Conservation (phyloP, 2,329 filamentous ascomycete genomes). For the Bisporella sp. region DNA sequence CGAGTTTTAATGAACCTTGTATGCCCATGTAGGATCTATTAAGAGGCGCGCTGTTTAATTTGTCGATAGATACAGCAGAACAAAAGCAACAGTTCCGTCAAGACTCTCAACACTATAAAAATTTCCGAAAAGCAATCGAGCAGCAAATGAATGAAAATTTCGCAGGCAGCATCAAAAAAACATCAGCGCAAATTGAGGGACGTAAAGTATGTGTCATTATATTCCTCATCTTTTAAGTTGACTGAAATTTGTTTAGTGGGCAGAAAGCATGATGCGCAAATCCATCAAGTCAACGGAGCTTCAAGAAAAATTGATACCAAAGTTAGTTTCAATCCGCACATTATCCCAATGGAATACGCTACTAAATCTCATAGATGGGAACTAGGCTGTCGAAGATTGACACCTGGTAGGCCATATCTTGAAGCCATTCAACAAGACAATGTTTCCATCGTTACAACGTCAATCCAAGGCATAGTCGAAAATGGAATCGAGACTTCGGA, state of each 20-base stretch:
- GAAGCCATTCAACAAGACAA: conserved; percentile 34
- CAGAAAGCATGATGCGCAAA: too few species aligned
- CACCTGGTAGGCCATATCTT: conserved; percentile 33
- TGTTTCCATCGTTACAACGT: conserved; percentile 9
- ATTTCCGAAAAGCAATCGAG: conserved; percentile 13
- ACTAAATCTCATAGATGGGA: conserved; percentile 36
- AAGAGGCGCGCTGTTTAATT: not conserved
- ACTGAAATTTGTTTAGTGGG: too few species aligned
- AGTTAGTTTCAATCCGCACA: conserved; percentile 6
- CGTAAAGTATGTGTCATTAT: not conserved
- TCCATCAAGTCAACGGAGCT: conserved; percentile 6
- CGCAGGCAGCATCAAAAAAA: conserved; percentile 9
- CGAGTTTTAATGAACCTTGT: conserved; percentile 43
- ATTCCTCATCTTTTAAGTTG: too few species aligned
- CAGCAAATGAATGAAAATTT: conserved; percentile 10
- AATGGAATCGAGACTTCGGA: conserved; percentile 26
- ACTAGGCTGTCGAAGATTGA: too few species aligned
- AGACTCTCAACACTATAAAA: conserved; percentile 24
- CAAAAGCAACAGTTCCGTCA: conserved; percentile 32
- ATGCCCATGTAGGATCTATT: conserved; percentile 22
- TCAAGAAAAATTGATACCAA: conserved; percentile 16
- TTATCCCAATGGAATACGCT: conserved; percentile 70
- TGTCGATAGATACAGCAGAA: conserved; percentile 24
- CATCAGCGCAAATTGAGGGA: conserved; percentile 7
- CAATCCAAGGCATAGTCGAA: conserved; percentile 25